Base-by-base conservation (phyloP, 2,329 filamentous ascomycete species). In the Ascocoryne sarcoides region DNA sequence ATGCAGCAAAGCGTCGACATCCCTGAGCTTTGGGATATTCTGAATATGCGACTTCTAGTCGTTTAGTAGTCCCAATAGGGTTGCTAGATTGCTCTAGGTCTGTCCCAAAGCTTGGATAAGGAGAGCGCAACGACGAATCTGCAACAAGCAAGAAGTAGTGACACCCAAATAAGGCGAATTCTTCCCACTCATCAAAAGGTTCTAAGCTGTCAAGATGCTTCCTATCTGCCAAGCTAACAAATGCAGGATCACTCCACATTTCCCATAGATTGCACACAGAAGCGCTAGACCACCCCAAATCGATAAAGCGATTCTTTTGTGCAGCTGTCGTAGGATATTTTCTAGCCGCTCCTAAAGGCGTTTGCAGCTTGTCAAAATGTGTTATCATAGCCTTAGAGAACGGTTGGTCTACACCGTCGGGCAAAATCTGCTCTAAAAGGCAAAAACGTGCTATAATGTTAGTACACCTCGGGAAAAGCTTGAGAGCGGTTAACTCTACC, bases 181-280 rank as follows among this genome's bases (percentile, higher is more conserved):
- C 90, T 61, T 96, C 90, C 87, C 87, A 95, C 62, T 95, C 89
- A 60, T 96, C 90, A 57, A 96, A 95, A 1, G 82, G 78, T 56
- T 95, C 90, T 12, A 88, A 62, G 1, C 65, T 57, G 51, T 95
- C 82, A 10, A 95, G 63, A 9, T 64, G 64, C 26, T 59, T 65
- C 47, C 85, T 73, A 46, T 85, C 71, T 1, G 69, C 62, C 1
- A 70, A 55, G 4, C 67, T 68, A 15, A 94, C 62, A 58, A 89
- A 89, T 2, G 65, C 57, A 10, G 76, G 66, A 49, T 84, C 76
- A 9, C 73, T 76, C 89, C 89, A 95, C 1, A 88, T 67, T 40
- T 87, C 75, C 86, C 89, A 95, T 9, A 95, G 66, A 52, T 80
- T 85, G 58, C 74, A 73, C 32, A 78, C 73, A 10, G 71, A 64